Conservation (phyloP, 2,329 filamentous ascomycete genomes). For the Venturia asperata region DNA sequence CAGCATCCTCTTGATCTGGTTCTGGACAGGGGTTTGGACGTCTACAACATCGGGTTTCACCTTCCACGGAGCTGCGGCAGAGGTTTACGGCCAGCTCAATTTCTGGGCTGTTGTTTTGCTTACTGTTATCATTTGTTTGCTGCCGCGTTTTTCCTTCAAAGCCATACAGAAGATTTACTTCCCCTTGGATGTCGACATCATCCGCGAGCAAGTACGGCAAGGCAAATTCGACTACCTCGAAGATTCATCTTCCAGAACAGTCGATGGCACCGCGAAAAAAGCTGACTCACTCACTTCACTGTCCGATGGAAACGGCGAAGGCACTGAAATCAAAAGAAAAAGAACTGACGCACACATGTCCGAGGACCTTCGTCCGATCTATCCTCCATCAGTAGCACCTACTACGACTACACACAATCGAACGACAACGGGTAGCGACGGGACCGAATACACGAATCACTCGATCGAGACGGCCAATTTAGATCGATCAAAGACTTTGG, state of each 20-base stretch:
- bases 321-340: constrained; percentile 28
- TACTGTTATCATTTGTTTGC: constrained; percentile 71
- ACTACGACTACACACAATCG: constrained; percentile 61
- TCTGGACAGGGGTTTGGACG: constrained; percentile 90
- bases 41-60: constrained; percentile 49
- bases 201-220: constrained; percentile 80
- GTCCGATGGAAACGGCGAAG: constrained; percentile 31
- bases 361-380: constrained; percentile 87
- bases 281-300: constrained; percentile 52
- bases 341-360: constrained; percentile 44
- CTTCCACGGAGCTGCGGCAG: constrained; percentile 69
- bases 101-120: constrained; percentile 85
- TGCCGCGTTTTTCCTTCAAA: constrained; percentile 84
- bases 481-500: constrained; percentile 2
- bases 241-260: constrained; percentile 30
- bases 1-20: constrained; percentile 81
- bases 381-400: constrained; percentile 77
- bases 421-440: constrained; percentile 88
- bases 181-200: constrained; percentile 86
- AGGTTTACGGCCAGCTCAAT: constrained; percentile 72
- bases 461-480: constrained; percentile 37
- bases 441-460: constrained; percentile 62
- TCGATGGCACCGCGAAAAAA: constrained; percentile 24
- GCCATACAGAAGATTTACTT: constrained; percentile 87
- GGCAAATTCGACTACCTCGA: constrained; percentile 75